Percentiles rank a stretch among this genome's conserved stretches.
Evolutionary conservation across 116 monocot genomes (phyloP).

Genomic region (Papilionanthe hybrid): DNA sequence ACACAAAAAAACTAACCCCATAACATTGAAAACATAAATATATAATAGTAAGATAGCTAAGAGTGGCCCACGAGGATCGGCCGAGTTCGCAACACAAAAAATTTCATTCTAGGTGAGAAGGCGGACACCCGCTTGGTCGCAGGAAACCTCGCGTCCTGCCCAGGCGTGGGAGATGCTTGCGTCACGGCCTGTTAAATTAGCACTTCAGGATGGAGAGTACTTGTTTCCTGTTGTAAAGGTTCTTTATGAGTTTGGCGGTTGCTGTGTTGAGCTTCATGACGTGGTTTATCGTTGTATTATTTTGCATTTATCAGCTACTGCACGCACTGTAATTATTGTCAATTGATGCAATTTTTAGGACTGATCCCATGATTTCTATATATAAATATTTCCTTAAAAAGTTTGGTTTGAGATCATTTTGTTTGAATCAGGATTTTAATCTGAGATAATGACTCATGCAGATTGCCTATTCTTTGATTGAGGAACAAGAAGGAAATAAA

Average conservation of each 20-base stretch:
- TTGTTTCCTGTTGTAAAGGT: background rate
- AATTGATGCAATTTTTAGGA: background rate
- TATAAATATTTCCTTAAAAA: background rate
- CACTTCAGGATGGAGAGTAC: background rate
- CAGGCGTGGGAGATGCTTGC: no score
- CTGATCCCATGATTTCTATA: background rate
- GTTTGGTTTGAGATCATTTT: background rate
- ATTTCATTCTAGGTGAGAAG: no score
- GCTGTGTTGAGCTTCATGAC: background rate
- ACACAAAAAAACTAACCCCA: no score
- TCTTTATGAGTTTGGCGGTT: background rate
- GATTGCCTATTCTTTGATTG: conserved; percentile 92
- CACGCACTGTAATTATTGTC: background rate
- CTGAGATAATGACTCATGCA: conserved; percentile 26
- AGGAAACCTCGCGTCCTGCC: no score
- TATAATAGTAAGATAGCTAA: no score
- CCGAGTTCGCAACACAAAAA: no score
- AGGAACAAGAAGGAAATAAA: conserved; percentile 86
- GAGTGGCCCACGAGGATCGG: no score
- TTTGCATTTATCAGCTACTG: background rate
- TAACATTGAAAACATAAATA: no score
- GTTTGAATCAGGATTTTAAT: background rate
- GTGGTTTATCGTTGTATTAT: background rate
- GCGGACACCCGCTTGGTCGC: no score
- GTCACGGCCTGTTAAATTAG: background rate